phyloP scores from a whole-genome alignment of 2,329 filamentous ascomycete genomes.

The Botrytis fabae region DNA sequence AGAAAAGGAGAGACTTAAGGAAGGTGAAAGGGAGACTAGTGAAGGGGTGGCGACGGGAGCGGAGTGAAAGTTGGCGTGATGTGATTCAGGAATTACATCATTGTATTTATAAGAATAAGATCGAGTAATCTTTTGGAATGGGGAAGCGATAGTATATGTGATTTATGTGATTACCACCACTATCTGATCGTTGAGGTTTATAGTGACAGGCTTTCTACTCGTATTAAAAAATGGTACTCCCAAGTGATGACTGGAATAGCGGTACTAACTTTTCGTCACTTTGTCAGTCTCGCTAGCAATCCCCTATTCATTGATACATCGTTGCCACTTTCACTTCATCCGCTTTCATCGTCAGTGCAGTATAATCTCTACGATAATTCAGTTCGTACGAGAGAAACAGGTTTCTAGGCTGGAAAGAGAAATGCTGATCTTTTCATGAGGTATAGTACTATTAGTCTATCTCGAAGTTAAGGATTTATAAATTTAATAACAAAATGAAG shows the following conservation, averaged over 20 bases:
- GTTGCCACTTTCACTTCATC: neutral
- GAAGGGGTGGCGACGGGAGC: neutral
- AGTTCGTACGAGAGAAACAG: neutral
- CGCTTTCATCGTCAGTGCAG: neutral
- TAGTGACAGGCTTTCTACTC: neutral
- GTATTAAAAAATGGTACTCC: neutral
- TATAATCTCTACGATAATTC: no score
- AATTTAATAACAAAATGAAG: neutral
- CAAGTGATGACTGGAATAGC: neutral
- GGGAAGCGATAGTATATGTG: neutral
- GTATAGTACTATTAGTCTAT: no score
- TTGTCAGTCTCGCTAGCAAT: neutral
- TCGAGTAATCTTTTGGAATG: neutral
- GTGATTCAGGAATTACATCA: neutral
- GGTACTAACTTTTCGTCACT: neutral
- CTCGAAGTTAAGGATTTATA: fast-evolving
- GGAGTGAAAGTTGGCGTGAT: neutral
- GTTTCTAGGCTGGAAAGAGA: no score
- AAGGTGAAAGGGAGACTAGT: neutral
- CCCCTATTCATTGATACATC: neutral
- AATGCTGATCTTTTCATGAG: no score
- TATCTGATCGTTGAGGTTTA: neutral
- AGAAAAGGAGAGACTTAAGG: neutral
- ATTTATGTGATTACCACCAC: neutral
- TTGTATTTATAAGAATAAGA: neutral